Percentiles rank a stretch among this genome's conserved stretches.
These are phyloP conservation scores for Cladosporium sp. DNA, from an alignment of 2,329 filamentous ascomycete genomes.

Conservation along the genomic window DNA sequence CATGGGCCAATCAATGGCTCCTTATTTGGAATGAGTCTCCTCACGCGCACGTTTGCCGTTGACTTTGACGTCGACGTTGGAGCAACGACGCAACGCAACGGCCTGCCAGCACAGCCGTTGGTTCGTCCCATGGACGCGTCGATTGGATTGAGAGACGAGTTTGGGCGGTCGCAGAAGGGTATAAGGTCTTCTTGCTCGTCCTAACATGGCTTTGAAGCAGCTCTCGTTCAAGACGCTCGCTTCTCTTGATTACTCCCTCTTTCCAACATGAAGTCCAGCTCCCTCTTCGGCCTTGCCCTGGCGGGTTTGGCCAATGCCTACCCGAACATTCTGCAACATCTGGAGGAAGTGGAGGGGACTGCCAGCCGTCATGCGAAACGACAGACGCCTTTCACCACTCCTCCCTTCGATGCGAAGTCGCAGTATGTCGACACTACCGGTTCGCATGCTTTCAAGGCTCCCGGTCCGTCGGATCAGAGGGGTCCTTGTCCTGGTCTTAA, in stretches of 20 bases:
- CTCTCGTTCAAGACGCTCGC: neutral
- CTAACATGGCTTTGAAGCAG: neutral
- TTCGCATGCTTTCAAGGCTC: constrained; percentile 23
- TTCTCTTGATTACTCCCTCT: too few relatives aligned
- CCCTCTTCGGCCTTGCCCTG: constrained; percentile 14
- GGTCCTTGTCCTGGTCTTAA: constrained; percentile 34
- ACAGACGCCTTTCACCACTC: constrained; percentile 6
- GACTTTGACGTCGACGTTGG: neutral
- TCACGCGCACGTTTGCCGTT: too few relatives aligned
- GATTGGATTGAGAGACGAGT: neutral
- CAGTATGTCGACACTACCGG: constrained; percentile 26
- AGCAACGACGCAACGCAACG: too few relatives aligned
- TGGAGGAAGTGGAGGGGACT: constrained; percentile 5
- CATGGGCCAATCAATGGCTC: neutral
- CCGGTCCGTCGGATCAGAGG: constrained; percentile 24
- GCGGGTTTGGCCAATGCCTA: constrained; percentile 17
- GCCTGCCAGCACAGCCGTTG: neutral
- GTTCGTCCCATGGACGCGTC: neutral
- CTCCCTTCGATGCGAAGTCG: constrained; percentile 26
- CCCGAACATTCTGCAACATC: constrained; percentile 18
- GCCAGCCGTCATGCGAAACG: neutral
- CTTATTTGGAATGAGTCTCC: neutral
- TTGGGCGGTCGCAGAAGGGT: too few relatives aligned
- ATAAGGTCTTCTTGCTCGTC: neutral
- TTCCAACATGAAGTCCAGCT: constrained; percentile 13